phyloP scores from a whole-genome alignment of 169 alveolate genomes.

The Cryptosporidium meleagridis region DNA sequence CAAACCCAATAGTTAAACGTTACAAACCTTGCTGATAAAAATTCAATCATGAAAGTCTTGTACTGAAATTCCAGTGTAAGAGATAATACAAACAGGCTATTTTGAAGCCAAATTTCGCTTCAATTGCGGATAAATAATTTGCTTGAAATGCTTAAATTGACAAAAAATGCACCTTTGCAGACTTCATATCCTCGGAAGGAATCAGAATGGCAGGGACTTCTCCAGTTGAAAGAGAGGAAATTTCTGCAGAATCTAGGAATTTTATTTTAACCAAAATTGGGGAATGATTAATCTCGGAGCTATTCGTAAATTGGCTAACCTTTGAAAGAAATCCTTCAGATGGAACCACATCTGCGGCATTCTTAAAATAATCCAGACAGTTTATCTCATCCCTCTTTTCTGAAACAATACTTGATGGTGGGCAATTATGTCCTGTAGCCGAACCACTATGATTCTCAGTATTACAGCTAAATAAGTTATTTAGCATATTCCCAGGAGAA shows the following conservation, averaged over 20 bases:
- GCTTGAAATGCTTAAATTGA: slow-evolving; percentile 22
- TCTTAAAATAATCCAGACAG: not conserved
- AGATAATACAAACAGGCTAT: slow-evolving; percentile 3
- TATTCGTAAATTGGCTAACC: not conserved
- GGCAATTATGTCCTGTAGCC: not conserved
- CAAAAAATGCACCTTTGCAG: slow-evolving; percentile 58
- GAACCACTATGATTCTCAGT: not conserved
- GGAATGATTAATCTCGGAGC: not conserved
- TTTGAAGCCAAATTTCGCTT: slow-evolving; percentile 17
- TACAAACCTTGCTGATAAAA: not conserved
- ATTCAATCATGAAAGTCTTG: not conserved
- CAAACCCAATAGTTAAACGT: not conserved
- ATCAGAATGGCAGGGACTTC: slow-evolving; percentile 62
- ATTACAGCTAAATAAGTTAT: not conserved
- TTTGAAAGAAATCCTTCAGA: slow-evolving; percentile 17
- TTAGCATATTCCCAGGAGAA: not conserved
- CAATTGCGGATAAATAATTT: slow-evolving; percentile 2
- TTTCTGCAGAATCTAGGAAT: slow-evolving; percentile 27
- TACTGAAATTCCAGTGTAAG: not conserved
- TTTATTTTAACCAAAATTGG: slow-evolving; percentile 49
- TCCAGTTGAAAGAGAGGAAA: slow-evolving; percentile 39
- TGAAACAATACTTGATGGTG: not conserved
- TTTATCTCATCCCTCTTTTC: not conserved
- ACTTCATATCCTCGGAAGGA: slow-evolving; percentile 60
- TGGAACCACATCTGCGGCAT: not conserved